These are phyloP conservation scores for Mycena haematopus DNA, from an alignment of 768 basidiomycete genomes.

Conservation along the genomic window DNA sequence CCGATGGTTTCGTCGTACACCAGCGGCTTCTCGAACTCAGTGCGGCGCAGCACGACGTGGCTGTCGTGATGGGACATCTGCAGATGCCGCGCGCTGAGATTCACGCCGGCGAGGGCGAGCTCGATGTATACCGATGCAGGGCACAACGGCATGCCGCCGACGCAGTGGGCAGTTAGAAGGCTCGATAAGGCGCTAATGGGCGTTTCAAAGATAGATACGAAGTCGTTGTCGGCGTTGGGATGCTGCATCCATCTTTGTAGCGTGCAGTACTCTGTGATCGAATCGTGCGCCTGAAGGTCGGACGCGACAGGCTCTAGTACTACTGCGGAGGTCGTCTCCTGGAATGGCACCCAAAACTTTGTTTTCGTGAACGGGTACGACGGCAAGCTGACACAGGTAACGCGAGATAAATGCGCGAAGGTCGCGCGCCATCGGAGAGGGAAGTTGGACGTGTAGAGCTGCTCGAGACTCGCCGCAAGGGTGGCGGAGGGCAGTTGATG, in stretches of 20 bases:
- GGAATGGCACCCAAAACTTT: constrained; percentile 63
- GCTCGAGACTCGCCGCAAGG: constrained; percentile 46
- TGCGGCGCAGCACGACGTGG: constrained; percentile 47
- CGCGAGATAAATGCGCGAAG: constrained; percentile 52
- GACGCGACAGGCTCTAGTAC: background rate
- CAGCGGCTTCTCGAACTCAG: constrained; percentile 62
- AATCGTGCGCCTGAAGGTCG: background rate
- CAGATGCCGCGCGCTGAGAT: constrained; percentile 43
- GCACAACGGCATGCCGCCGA: constrained; percentile 61
- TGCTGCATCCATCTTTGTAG: constrained; percentile 41
- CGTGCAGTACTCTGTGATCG: constrained; percentile 35
- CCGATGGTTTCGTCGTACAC: constrained; percentile 47
- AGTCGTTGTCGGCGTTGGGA: constrained; percentile 41
- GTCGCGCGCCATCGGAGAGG: constrained; percentile 61
- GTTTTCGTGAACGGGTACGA: constrained; percentile 66
- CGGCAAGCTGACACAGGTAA: constrained; percentile 58
- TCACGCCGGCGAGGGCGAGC: constrained; percentile 38
- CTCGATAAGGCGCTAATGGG: constrained; percentile 50
- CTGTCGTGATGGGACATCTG: constrained; percentile 35
- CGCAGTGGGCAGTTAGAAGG: constrained; percentile 60
- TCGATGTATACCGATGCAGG: constrained; percentile 74
- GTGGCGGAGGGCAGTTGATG: constrained; percentile 19
- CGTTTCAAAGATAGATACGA: constrained; percentile 56
- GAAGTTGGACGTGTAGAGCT: constrained; percentile 51
- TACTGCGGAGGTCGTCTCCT: constrained; percentile 34